phyloP scores from a whole-genome alignment of 2,329 filamentous ascomycete species.

The Fusarium brevicatenulatum region DNA sequence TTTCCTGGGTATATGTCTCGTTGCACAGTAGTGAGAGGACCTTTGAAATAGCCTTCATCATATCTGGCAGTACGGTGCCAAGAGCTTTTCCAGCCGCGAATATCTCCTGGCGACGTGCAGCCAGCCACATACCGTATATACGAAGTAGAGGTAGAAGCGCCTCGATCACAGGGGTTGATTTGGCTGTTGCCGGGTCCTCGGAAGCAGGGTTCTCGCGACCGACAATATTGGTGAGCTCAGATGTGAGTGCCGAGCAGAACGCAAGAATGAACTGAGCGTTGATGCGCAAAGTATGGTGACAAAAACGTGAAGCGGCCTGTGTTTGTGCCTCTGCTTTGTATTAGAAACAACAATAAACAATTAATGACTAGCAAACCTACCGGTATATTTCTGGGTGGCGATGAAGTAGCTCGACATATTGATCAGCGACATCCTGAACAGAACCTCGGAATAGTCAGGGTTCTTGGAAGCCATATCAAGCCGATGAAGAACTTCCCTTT shows the following conservation, averaged over 20 bases:
- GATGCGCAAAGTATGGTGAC: conserved; percentile 76
- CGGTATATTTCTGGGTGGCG: conserved; percentile 55
- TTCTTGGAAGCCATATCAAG: conserved; percentile 78
- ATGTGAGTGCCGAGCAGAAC: conserved; percentile 74
- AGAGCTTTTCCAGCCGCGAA: conserved; percentile 58
- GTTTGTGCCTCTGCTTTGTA: conserved; percentile 58
- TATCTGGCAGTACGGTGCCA: conserved; percentile 56
- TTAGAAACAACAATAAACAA: not conserved
- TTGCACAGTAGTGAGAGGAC: conserved; percentile 60
- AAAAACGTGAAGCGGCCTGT: conserved; percentile 57
- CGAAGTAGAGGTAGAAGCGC: conserved; percentile 63
- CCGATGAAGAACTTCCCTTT: conserved; percentile 84
- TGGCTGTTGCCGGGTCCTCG: conserved; percentile 37
- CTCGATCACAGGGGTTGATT: conserved; percentile 52
- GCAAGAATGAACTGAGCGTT: conserved; percentile 82
- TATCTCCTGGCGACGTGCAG: conserved; percentile 57
- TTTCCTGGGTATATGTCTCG: conserved; percentile 54
- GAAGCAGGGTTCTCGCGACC: conserved; percentile 36
- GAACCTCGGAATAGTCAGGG: conserved; percentile 68
- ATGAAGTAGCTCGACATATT: conserved; percentile 87
- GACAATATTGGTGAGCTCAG: conserved; percentile 70
- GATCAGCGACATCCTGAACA: conserved; percentile 84
- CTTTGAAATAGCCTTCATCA: conserved; percentile 59
- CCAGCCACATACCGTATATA: conserved; percentile 65
- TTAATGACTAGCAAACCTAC: conserved; percentile 44